Base-by-base conservation (phyloP, 2,329 filamentous ascomycete genomes). In the Drechslerella dactyloides region DNA sequence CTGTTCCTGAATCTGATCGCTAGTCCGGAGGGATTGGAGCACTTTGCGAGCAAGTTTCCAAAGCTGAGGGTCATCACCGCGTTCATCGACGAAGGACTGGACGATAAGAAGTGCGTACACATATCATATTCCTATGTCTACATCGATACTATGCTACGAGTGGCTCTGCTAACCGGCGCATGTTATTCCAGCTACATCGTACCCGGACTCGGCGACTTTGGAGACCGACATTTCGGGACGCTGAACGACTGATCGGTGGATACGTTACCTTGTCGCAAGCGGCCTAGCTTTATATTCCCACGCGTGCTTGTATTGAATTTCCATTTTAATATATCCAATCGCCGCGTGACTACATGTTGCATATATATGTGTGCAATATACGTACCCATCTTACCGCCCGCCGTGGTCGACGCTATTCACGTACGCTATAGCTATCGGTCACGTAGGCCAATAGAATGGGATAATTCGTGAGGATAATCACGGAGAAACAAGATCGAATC, bases 1-100 rank as follows among this genome's bases (percentile, higher is more conserved):
- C 83, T 97, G 42, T 99, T 99, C 82, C 84, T 99, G 68, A 99
- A 99, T 80, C 83, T 99, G 73, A 97, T 99, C 78, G 93, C 94
- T n/a, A 97, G 93, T 79, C 94, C 94, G 0, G 89, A 96, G 78
- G 94, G 94, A 4, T 90, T 96, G 75, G 86, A 87, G 77, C 93
- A 90, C 77, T 97, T 99, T 80, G 90, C 93, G 8, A 85, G 90
- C 77, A 90, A 89, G 77, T 97, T 96, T 78, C 93, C 94, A 42
- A 91, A 90, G 77, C 84, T 97, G 69, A 87, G 93, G 74, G 90
- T 99, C 19, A 91, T 99, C 54, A 97, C 94, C 7, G 91, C 94
- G 8, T 99, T 99, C 79, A 89, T 99, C 77, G 94, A 99, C 79
- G 86, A 93, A 82, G 93, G 94, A n/a, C 83, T 99, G 74, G 90